These are phyloP conservation scores for Neurospora tetraspora DNA, from an alignment of 495 filamentous ascomycete genomes.

Conservation along the genomic window DNA sequence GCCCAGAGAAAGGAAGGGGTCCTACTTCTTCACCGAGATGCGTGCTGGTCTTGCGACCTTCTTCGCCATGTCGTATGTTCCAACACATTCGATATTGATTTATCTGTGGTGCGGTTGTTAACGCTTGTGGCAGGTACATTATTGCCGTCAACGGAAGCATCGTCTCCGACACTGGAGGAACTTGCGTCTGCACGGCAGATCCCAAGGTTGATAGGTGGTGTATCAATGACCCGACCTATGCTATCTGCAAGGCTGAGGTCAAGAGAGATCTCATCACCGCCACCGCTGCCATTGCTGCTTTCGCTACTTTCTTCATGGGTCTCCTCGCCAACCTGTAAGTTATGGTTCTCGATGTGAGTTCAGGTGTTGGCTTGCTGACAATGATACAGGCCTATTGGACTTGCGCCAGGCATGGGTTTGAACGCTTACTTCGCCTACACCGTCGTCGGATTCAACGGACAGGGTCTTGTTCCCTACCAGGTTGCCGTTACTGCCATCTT, in stretches of 20 bases:
- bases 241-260: conserved; percentile 53
- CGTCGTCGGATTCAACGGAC: conserved; percentile 65
- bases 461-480: conserved; percentile 54
- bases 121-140: conserved; percentile 38
- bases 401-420: conserved; percentile 75
- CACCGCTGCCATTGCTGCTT: conserved; percentile 65
- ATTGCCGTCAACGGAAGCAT: conserved; percentile 63
- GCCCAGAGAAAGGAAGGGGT: conserved; percentile 58
- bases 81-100: conserved; percentile 9
- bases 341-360: too few relatives aligned
- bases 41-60: conserved; percentile 72
- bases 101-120: not conserved
- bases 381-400: conserved; percentile 51
- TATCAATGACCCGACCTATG: conserved; percentile 47
- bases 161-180: conserved; percentile 47
- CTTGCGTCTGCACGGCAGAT: conserved; percentile 54
- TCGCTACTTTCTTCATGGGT: conserved; percentile 66
- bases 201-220: conserved; percentile 28
- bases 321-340: conserved; percentile 50
- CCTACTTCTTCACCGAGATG: conserved; percentile 70
- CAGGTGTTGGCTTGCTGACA: conserved; percentile 4
- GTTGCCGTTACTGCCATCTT: conserved; percentile 74
- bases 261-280: conserved; percentile 70
- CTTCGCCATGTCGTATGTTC: conserved; percentile 68
- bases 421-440: conserved; percentile 81